Percentiles rank a stretch among this genome's conserved stretches.
Conservation (phyloP, 441 rosid species). For the Pelargonium cotyledonis region DNA sequence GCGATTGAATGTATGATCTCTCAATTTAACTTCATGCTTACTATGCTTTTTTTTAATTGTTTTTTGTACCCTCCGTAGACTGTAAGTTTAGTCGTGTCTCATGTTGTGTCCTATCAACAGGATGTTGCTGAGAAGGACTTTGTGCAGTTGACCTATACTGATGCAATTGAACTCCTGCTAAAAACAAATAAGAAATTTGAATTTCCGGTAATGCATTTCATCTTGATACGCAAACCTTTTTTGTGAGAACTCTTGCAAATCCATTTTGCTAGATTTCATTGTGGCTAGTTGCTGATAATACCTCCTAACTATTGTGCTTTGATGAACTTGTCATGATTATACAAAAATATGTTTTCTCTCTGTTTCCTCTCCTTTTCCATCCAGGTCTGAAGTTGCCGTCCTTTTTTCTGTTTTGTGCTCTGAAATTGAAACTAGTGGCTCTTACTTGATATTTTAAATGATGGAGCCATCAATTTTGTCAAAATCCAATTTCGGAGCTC, state of each 20-base stretch:
- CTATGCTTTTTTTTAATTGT: conserved; percentile 5
- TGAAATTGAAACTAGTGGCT: not conserved
- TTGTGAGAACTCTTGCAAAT: not conserved
- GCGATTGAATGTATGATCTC: conserved; percentile 71
- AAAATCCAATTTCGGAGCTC: not conserved
- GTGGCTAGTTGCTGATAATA: not conserved
- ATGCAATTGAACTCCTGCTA: conserved; percentile 81
- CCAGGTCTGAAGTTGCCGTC: not conserved
- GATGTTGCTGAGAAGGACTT: conserved; percentile 82
- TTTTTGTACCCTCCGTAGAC: conserved; percentile 10
- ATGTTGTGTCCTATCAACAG: conserved; percentile 34
- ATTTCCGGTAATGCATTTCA: conserved; percentile 53
- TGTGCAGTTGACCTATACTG: conserved; percentile 80
- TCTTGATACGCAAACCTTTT: conserved; percentile 1
- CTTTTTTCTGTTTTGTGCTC: not conserved
- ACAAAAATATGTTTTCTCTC: not conserved
- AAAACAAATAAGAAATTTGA: conserved; percentile 77
- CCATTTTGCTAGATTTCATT: not conserved
- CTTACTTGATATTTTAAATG: not conserved
- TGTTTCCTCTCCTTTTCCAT: not conserved
- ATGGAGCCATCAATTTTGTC: not conserved
- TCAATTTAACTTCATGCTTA: conserved; percentile 25
- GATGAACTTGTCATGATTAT: not conserved
- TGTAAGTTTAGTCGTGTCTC: not conserved
- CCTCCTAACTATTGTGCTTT: not conserved